A percentile compares a stretch with the other conserved stretches of the same genome.
These are phyloP conservation scores for Aspergillus taichungensis DNA, from an alignment of 495 filamentous ascomycete genomes.

Conservation along the genomic window DNA sequence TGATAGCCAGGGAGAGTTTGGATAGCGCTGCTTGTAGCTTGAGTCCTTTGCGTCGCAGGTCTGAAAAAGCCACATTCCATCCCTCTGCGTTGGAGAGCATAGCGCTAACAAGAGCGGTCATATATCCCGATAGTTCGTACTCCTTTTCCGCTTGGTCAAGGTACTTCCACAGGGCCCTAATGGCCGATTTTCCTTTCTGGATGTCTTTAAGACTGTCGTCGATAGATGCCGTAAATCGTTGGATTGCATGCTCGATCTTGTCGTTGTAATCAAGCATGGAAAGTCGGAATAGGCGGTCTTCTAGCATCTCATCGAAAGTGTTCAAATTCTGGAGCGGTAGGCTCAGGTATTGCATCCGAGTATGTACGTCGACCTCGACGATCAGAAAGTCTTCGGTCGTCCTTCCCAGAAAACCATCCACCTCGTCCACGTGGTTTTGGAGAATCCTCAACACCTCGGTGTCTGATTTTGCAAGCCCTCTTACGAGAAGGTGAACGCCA, in stretches of 20 bases:
- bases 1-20: slow-evolving; percentile 57
- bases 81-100: slow-evolving; percentile 83
- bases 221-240: slow-evolving; percentile 64
- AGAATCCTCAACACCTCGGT: slow-evolving; percentile 80
- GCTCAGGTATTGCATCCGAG: slow-evolving; percentile 66
- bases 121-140: slow-evolving; percentile 35
- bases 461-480: slow-evolving; percentile 80
- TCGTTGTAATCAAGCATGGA: slow-evolving; percentile 81
- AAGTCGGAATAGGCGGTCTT: slow-evolving; percentile 69
- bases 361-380: slow-evolving; percentile 66
- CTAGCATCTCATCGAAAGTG: slow-evolving; percentile 85
- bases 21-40: slow-evolving; percentile 50
- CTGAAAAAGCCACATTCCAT: slow-evolving; percentile 69
- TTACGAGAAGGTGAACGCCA: slow-evolving; percentile 80
- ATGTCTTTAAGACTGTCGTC: slow-evolving; percentile 71
- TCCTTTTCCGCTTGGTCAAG: slow-evolving; percentile 52
- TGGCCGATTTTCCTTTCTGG: slow-evolving; percentile 65
- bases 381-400: slow-evolving; percentile 79
- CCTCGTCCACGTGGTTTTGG: slow-evolving; percentile 84
- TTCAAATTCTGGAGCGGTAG: slow-evolving; percentile 73
- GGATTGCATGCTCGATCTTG: slow-evolving; percentile 82
- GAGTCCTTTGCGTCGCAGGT: slow-evolving; percentile 56
- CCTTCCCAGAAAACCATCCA: slow-evolving; percentile 81
- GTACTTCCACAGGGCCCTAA: slow-evolving; percentile 68
- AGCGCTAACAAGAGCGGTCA: slow-evolving; percentile 57